These are phyloP conservation scores for Macadamia tetraphylla DNA, from an alignment of 164 flowering plant species.

Conservation along the genomic window DNA sequence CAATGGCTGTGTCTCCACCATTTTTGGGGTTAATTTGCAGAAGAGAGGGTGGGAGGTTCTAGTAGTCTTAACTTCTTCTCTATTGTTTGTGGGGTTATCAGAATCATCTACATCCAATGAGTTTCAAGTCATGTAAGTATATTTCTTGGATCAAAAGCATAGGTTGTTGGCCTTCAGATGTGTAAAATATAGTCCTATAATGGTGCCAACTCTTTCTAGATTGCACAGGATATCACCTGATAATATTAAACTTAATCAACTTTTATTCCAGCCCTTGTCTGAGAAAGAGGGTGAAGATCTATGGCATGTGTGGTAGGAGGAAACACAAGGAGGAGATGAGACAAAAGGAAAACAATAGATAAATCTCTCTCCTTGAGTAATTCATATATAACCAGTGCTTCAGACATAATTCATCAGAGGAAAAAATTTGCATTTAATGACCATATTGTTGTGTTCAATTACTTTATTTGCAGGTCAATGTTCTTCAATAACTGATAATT, in stretches of 20 bases:
- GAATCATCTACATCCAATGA: conserved; percentile 4
- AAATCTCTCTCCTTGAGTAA: too few relatives aligned
- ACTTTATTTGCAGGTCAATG: too few relatives aligned
- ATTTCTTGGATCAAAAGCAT: background rate
- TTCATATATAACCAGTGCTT: too few relatives aligned
- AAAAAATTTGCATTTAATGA: too few relatives aligned
- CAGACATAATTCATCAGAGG: too few relatives aligned
- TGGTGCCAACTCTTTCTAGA: background rate
- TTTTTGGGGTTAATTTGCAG: too few relatives aligned
- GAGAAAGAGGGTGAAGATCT: background rate
- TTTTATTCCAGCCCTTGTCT: background rate
- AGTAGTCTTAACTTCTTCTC: background rate
- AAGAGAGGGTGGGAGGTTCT: too few relatives aligned
- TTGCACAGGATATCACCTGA: too few relatives aligned
- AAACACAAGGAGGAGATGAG: background rate
- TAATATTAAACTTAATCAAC: too few relatives aligned
- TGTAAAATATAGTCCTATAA: background rate
- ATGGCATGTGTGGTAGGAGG: background rate
- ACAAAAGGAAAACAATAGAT: too few relatives aligned
- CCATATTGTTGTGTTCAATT: too few relatives aligned
- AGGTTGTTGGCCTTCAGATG: background rate
- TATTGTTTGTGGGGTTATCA: background rate
- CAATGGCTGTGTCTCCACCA: conserved; percentile 15
- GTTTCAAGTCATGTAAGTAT: background rate
- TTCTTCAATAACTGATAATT: too few relatives aligned